Evolutionary conservation across 305 asterid species (phyloP).

Genomic region (Fraxinus latifolia): DNA sequence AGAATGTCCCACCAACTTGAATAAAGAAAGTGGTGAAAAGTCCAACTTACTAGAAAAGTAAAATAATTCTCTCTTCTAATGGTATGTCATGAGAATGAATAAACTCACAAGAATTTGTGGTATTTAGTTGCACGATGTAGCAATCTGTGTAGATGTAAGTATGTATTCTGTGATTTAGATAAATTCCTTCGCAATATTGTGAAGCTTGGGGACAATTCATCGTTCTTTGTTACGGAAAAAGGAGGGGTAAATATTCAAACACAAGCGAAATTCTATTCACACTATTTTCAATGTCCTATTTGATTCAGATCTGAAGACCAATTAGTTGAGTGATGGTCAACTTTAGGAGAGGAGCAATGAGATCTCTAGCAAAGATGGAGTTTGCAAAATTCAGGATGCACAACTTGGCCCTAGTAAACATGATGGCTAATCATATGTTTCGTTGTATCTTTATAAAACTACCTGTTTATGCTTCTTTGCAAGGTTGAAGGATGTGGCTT

Average conservation of each 20-base stretch:
- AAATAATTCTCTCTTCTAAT: background rate
- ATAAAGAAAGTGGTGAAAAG: background rate
- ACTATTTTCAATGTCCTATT: background rate
- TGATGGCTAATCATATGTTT: background rate
- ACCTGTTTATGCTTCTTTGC: background rate
- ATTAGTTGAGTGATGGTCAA: conserved; percentile 2
- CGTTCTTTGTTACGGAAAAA: background rate
- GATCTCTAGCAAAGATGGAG: background rate
- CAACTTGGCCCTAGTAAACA: background rate
- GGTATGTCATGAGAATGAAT: background rate
- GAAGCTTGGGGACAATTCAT: background rate
- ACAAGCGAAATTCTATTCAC: background rate
- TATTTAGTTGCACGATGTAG: background rate
- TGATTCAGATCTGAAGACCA: background rate
- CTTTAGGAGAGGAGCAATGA: background rate
- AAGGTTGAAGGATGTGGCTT: background rate
- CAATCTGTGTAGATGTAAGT: conserved; percentile 1
- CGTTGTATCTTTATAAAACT: background rate
- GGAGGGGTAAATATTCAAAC: background rate
- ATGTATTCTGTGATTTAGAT: background rate
- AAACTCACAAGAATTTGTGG: background rate
- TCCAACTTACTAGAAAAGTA: background rate
- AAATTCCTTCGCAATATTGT: background rate
- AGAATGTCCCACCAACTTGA: background rate
- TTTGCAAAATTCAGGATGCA: background rate